Evolutionary conservation across 768 basidiomycete genomes (phyloP).

Genomic region (Amanita exitialis): DNA sequence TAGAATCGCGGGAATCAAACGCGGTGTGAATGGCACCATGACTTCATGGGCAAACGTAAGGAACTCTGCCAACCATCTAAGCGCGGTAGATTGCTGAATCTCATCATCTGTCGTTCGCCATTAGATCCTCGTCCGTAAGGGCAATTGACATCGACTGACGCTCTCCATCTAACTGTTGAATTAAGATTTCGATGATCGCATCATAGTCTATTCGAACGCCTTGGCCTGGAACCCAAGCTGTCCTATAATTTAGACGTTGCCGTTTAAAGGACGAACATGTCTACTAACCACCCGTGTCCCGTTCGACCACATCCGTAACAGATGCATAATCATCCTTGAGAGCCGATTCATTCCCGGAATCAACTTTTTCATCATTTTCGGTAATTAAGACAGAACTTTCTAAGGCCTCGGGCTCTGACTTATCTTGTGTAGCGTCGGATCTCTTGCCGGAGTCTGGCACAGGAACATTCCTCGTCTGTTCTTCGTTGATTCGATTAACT

Average conservation of each 20-base stretch:
- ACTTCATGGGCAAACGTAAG: slow-evolving; percentile 81
- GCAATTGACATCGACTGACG: slow-evolving; percentile 39
- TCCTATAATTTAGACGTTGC: slow-evolving; percentile 6
- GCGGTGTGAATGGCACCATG: slow-evolving; percentile 90
- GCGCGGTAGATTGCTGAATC: slow-evolving; percentile 89
- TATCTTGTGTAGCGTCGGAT: slow-evolving; percentile 34
- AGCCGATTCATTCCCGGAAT: slow-evolving; percentile 29
- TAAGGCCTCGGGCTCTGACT: slow-evolving; percentile 40
- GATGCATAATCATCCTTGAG: slow-evolving; percentile 30
- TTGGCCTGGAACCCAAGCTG: slow-evolving; percentile 90
- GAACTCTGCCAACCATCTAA: slow-evolving; percentile 90
- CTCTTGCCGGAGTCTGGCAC: slow-evolving; percentile 32
- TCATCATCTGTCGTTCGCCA: slow-evolving; percentile 60
- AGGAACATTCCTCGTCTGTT: slow-evolving; percentile 35
- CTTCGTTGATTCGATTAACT: slow-evolving; percentile 58
- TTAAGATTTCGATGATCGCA: slow-evolving; percentile 87
- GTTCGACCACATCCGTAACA: slow-evolving; percentile 38
- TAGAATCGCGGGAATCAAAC: slow-evolving; percentile 85
- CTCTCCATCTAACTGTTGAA: slow-evolving; percentile 75
- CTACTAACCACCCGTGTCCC: slow-evolving; percentile 54
- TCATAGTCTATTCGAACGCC: slow-evolving; percentile 87
- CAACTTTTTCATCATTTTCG: slow-evolving; percentile 35
- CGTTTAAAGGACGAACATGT: neutral
- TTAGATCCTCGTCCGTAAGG: slow-evolving; percentile 4
- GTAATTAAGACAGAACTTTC: slow-evolving; percentile 50